Percentiles rank a stretch among this genome's conserved stretches.
phyloP scores from a whole-genome alignment of 108 stramenopile species.

The Pseudonitzschia delicatissima region DNA sequence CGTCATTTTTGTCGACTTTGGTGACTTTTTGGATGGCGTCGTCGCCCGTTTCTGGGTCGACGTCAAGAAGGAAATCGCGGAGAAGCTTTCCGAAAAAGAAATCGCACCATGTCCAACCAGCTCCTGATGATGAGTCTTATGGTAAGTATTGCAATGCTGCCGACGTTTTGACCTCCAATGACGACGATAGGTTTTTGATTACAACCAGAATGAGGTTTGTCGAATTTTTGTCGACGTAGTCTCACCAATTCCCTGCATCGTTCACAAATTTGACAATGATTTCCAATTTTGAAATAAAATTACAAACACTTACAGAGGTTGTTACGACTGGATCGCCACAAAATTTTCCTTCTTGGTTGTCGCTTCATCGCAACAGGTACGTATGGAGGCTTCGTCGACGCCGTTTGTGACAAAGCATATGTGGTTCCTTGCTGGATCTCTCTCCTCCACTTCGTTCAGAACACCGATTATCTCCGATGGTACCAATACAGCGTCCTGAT shows the following conservation, averaged over 20 bases:
- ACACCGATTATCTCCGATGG: conserved; percentile 13
- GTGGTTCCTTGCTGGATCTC: conserved; percentile 56
- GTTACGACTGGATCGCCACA: conserved; percentile 48
- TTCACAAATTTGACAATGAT: background rate
- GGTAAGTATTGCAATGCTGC: conserved; percentile 26
- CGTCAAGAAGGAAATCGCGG: conserved; percentile 21
- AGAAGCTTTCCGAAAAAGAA: conserved; percentile 12
- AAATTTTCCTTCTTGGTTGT: conserved; percentile 29
- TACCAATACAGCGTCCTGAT: conserved; percentile 38
- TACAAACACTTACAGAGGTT: conserved; percentile 25
- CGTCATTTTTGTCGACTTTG: conserved; percentile 57
- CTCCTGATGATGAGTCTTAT: conserved; percentile 42
- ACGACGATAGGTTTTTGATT: background rate
- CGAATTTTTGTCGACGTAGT: background rate
- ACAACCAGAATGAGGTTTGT: background rate
- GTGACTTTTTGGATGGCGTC: conserved; percentile 57
- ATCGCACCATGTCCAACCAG: conserved; percentile 16
- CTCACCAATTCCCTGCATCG: background rate
- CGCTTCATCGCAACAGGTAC: conserved; percentile 24
- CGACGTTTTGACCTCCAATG: background rate
- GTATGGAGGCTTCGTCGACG: conserved; percentile 58
- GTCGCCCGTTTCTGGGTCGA: conserved; percentile 54
- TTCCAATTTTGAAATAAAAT: conserved; percentile 11
- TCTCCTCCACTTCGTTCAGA: conserved; percentile 27
- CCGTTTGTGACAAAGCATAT: conserved; percentile 58